Base-by-base conservation (phyloP, 2,329 filamentous ascomycete genomes). In the Alternaria brassicae region DNA sequence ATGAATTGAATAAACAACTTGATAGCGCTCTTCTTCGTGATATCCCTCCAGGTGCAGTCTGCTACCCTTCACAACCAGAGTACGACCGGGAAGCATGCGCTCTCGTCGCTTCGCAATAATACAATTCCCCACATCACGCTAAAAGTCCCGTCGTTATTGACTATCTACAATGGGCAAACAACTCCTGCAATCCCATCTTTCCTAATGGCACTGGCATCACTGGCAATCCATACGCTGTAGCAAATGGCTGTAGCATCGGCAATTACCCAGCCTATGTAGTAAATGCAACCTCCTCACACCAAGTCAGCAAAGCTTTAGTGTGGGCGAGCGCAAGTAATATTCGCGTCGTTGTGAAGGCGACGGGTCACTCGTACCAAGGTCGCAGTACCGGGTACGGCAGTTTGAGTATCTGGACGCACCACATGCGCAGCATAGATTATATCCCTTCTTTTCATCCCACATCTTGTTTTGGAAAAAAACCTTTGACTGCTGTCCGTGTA, bases 101-200 rank as follows among this genome's bases (percentile, higher is more conserved):
- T 4, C 39, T 60, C 7, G 56, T 75, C 2, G 53, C 58, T 3
- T 66, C 65, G 13, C 58, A 68, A 42, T 76, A 72, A 72, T 70
- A 68, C 51, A 69, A 73, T 30, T 72, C 72, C 0, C 64, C 66
- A 4, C 75, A 66, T 53, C 70, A 75, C 32, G 71, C 65, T 1
- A 27, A 56, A 23, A 17, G 72, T 40, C 70, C 72, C 1, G 62
- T 73, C 56, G 73, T 72, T 57, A 62, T 74, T 17, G 72, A 70
- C 52, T 72, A 70, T 42, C 71, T 69, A 1, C 53, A 68, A 42
- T 75, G 66, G 71, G 58, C 72, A 0, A 70, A 75, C 56, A 70
- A 75, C 30, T 67, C 67, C 5, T 75, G 72, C 58, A 69, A 70
- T 32, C 74, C 72, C 2, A 72, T 73, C 19, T 72, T 58, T 27